A percentile compares a stretch with the other conserved stretches of the same genome.
These are phyloP conservation scores for Coemansia sp. DNA, from an alignment of 192 early-diverging fungal species.

Conservation along the genomic window DNA sequence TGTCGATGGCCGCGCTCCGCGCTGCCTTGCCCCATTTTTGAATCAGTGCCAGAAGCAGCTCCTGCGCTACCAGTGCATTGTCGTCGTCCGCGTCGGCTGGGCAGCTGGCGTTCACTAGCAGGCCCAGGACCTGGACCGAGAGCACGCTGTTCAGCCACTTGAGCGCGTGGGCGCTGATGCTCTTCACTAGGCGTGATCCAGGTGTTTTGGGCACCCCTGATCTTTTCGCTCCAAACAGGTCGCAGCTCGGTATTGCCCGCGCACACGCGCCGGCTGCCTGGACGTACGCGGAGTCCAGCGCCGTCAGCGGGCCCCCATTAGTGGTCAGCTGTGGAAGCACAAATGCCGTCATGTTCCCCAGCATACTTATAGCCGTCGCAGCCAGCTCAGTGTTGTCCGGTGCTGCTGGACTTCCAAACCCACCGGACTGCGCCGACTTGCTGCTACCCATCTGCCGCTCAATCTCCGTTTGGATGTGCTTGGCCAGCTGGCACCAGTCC, in stretches of 20 bases:
- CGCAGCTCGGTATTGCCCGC: slow-evolving; percentile 19
- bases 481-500: slow-evolving; percentile 9
- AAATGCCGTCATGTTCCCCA: slow-evolving; percentile 42
- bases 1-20: slow-evolving; percentile 34
- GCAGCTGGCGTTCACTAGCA: slow-evolving; percentile 35
- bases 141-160: slow-evolving; percentile 34
- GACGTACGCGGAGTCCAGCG: slow-evolving; percentile 14
- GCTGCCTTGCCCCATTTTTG: slow-evolving; percentile 36
- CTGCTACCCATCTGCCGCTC: neutral
- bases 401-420: neutral
- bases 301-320: neutral
- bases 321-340: slow-evolving; percentile 30
- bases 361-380: slow-evolving; percentile 24
- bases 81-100: neutral
- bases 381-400: slow-evolving; percentile 3
- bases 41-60: slow-evolving; percentile 31
- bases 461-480: slow-evolving; percentile 4
- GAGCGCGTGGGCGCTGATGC: slow-evolving; percentile 17
- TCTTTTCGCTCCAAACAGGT: slow-evolving; percentile 17
- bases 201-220: neutral
- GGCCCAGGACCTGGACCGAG: slow-evolving; percentile 16
- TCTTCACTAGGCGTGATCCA: slow-evolving; percentile 10
- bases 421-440: neutral
- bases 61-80: slow-evolving; percentile 12
- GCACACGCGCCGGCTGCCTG: slow-evolving; percentile 30